phyloP scores from a whole-genome alignment of 139 green algal genomes.

The Pycnococcus provasolii region DNA sequence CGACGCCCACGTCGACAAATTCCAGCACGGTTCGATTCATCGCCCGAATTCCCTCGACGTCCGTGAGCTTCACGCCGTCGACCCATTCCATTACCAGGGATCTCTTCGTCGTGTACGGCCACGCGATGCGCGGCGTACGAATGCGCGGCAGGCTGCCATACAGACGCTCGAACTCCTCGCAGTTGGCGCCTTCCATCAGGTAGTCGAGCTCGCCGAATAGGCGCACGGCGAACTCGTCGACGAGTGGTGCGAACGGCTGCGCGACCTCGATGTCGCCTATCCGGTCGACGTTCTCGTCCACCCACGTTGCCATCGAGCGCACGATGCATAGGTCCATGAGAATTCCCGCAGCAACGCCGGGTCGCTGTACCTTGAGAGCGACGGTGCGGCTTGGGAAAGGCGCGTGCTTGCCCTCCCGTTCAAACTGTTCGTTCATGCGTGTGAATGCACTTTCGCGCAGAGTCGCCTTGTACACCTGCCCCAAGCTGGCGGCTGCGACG shows the following conservation, averaged over 20 bases:
- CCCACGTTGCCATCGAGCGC: slow-evolving; percentile 50
- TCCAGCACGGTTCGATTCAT: slow-evolving; percentile 70
- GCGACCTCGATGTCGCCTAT: slow-evolving; percentile 23
- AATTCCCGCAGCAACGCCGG: slow-evolving; percentile 74
- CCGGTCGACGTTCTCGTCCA: slow-evolving; percentile 51
- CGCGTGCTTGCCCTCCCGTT: too few relatives aligned
- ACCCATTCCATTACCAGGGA: slow-evolving; percentile 98
- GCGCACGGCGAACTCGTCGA: slow-evolving; percentile 88
- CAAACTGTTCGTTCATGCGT: too few relatives aligned
- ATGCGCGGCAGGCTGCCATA: slow-evolving; percentile 34
- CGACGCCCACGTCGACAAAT: slow-evolving; percentile 69
- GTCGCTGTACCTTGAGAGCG: slow-evolving; percentile 93
- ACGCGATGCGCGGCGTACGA: slow-evolving; percentile 54
- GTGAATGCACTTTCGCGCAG: slow-evolving; percentile 42
- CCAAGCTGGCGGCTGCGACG: slow-evolving; percentile 72
- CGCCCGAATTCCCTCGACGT: slow-evolving; percentile 47
- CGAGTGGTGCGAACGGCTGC: slow-evolving; percentile 57
- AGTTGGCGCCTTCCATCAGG: slow-evolving; percentile 69
- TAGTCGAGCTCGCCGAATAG: slow-evolving; percentile 56
- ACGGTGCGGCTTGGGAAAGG: slow-evolving; percentile 48
- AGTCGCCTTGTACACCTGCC: slow-evolving; percentile 76
- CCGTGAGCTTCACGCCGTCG: slow-evolving; percentile 87
- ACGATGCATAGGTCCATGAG: slow-evolving; percentile 79
- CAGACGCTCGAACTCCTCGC: slow-evolving; percentile 66
- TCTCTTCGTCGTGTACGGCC: slow-evolving; percentile 42